phyloP scores from a whole-genome alignment of 805 yeast species.

The Kurtzmaniella fragi region DNA sequence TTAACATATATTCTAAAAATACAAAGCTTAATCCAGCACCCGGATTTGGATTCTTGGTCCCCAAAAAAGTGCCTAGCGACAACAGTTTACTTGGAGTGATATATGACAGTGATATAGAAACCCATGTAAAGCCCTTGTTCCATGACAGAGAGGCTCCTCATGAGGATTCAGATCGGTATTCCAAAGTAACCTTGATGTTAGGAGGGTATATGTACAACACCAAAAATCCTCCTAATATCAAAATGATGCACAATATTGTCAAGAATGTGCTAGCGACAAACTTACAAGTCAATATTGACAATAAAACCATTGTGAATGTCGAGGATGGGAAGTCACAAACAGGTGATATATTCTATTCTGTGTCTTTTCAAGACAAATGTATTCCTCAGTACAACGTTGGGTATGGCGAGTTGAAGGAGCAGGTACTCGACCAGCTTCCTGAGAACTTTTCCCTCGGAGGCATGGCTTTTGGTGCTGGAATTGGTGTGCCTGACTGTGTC shows the following conservation, averaged over 20 bases:
- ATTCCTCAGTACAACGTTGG: constrained; percentile 82
- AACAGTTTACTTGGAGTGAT: constrained; percentile 77
- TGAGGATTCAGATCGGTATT: constrained; percentile 31
- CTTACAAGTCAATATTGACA: neutral
- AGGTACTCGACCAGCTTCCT: constrained; percentile 27
- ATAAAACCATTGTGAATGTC: constrained; percentile 5
- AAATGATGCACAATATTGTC: constrained; percentile 22
- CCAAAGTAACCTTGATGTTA: constrained; percentile 82
- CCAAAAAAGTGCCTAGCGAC: constrained; percentile 44
- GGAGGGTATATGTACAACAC: constrained; percentile 64
- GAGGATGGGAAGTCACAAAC: constrained; percentile 10
- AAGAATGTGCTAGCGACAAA: constrained; percentile 13
- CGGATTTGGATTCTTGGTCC: constrained; percentile 72
- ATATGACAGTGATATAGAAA: constrained; percentile 80
- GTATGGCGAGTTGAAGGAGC: constrained; percentile 41
- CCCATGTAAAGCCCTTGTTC: constrained; percentile 6
- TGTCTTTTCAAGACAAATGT: constrained; percentile 40
- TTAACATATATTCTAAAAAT: constrained; percentile 52
- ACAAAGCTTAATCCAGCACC: constrained; percentile 29
- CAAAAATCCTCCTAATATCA: constrained; percentile 25
- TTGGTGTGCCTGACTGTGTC: constrained; percentile 88
- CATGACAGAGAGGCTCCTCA: neutral
- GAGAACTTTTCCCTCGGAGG: constrained; percentile 61
- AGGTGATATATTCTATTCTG: constrained; percentile 22
- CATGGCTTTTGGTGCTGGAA: constrained; percentile 68